These are phyloP conservation scores for Haplosporangium sp. DNA, from an alignment of 371 early-diverging fungal genomes.

Conservation along the genomic window DNA sequence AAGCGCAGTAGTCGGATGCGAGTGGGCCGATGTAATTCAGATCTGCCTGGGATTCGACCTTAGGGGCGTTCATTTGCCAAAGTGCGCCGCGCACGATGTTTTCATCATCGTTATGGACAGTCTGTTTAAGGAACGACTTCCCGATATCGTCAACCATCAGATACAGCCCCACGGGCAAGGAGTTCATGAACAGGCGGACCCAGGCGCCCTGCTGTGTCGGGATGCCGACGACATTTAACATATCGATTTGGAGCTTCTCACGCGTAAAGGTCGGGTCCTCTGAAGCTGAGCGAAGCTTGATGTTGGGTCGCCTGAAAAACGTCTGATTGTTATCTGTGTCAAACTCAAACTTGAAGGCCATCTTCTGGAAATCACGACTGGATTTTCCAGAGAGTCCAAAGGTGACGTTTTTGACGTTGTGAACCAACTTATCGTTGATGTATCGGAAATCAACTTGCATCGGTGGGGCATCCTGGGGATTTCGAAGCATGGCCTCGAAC, in stretches of 20 bases:
- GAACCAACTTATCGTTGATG: conserved; percentile 55
- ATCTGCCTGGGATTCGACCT: conserved; percentile 39
- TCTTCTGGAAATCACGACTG: conserved; percentile 60
- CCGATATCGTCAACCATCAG: conserved; percentile 61
- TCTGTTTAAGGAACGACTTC: conserved; percentile 55
- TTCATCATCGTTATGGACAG: conserved; percentile 54
- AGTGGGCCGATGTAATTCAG: conserved; percentile 17
- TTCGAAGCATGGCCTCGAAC: conserved; percentile 39
- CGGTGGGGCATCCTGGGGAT: conserved; percentile 32
- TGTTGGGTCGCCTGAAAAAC: conserved; percentile 54
- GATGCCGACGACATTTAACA: conserved; percentile 59
- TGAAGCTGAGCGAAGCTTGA: conserved; percentile 60
- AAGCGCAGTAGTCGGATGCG: conserved; percentile 33
- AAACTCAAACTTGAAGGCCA: conserved; percentile 60
- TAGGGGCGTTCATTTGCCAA: conserved; percentile 57
- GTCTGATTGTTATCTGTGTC: conserved; percentile 29
- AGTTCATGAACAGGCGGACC: conserved; percentile 60
- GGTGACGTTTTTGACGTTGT: conserved; percentile 47
- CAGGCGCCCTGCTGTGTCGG: conserved; percentile 58
- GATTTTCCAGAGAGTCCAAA: conserved; percentile 61
- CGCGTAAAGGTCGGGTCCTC: conserved; percentile 58
- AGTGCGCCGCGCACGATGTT: conserved; percentile 31
- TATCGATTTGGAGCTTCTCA: conserved; percentile 59
- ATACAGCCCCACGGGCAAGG: conserved; percentile 58
- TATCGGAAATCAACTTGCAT: conserved; percentile 48